phyloP scores from a whole-genome alignment of 805 yeast species.

The Yarrowia osloensis region DNA sequence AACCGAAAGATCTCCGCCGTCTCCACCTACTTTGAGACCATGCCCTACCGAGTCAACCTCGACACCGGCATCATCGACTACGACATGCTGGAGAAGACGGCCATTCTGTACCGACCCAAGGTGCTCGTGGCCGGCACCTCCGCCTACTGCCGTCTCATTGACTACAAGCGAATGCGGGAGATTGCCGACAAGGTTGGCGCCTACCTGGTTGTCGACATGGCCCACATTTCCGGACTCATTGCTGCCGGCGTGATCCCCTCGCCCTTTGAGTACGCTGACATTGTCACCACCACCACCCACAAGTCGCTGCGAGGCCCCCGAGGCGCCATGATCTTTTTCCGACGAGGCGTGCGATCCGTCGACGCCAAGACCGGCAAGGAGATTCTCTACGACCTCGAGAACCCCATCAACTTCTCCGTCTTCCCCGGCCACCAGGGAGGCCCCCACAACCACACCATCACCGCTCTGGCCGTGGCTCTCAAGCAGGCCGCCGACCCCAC shows the following conservation, averaged over 20 bases:
- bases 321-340: slow-evolving; percentile 99
- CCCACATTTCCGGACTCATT: slow-evolving; percentile 94
- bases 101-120: slow-evolving; percentile 91
- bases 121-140: slow-evolving; percentile 97
- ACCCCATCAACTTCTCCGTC: slow-evolving; percentile 94
- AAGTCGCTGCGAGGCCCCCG: slow-evolving; percentile 99
- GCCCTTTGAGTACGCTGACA: slow-evolving; percentile 95
- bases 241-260: slow-evolving; percentile 95
- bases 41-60: slow-evolving; percentile 95
- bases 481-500: slow-evolving; percentile 92
- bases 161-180: slow-evolving; percentile 93
- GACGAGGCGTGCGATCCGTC: slow-evolving; percentile 88
- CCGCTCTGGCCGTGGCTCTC: slow-evolving; percentile 95
- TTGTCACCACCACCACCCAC: slow-evolving; percentile 98
- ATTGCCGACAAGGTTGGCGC: slow-evolving; percentile 98
- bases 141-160: slow-evolving; percentile 95
- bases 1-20: slow-evolving; percentile 91
- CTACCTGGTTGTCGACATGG: slow-evolving; percentile 95
- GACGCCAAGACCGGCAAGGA: slow-evolving; percentile 92
- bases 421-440: slow-evolving; percentile 99
- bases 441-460: slow-evolving; percentile 98
- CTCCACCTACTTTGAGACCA: slow-evolving; percentile 94
- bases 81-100: slow-evolving; percentile 90
- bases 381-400: slow-evolving; percentile 85
- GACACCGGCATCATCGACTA: slow-evolving; percentile 95